Percentiles rank a stretch among this genome's conserved stretches.
These are phyloP conservation scores for Pelargonium fulgidum DNA, from an alignment of 441 rosid genomes.

Conservation along the genomic window DNA sequence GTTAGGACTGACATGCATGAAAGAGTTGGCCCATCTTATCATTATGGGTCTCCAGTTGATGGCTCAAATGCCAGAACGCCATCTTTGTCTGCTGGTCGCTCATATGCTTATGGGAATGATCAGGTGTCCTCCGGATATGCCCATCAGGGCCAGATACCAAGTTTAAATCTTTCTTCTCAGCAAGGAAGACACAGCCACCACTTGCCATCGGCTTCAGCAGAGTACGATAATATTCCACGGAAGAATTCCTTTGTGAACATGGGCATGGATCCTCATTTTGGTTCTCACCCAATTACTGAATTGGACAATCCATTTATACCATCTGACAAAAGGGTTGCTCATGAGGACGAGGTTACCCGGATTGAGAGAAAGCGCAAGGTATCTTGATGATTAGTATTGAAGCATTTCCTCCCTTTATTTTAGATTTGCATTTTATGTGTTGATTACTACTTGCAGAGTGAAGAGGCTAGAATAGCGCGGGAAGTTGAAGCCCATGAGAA, in stretches of 20 bases:
- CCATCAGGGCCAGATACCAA: conserved; percentile 45
- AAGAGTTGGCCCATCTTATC: conserved; percentile 44
- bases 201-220: conserved; percentile 40
- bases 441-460: conserved; percentile 31
- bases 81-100: conserved; percentile 33
- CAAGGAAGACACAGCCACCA: conserved; percentile 46
- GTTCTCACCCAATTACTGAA: conserved; percentile 35
- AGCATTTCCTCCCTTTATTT: conserved; percentile 10
- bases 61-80: conserved; percentile 36
- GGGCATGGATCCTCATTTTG: conserved; percentile 34
- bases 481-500: conserved; percentile 84
- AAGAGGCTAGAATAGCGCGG: conserved; percentile 74
- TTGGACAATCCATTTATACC: conserved; percentile 42
- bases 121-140: conserved; percentile 39
- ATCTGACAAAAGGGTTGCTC: conserved; percentile 45
- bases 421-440: conserved; percentile 13
- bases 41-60: conserved; percentile 40
- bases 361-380: conserved; percentile 78
- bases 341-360: conserved; percentile 47
- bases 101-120: conserved; percentile 50
- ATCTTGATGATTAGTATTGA: conserved; percentile 11
- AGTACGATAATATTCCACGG: conserved; percentile 41
- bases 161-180: conserved; percentile 59
- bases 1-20: conserved; percentile 50
- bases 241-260: conserved; percentile 38